Evolutionary conservation across 176 grass and related monocot genomes (phyloP), one percentile per base, ranked within the genome.

Genomic region (Avena sativa): DNA sequence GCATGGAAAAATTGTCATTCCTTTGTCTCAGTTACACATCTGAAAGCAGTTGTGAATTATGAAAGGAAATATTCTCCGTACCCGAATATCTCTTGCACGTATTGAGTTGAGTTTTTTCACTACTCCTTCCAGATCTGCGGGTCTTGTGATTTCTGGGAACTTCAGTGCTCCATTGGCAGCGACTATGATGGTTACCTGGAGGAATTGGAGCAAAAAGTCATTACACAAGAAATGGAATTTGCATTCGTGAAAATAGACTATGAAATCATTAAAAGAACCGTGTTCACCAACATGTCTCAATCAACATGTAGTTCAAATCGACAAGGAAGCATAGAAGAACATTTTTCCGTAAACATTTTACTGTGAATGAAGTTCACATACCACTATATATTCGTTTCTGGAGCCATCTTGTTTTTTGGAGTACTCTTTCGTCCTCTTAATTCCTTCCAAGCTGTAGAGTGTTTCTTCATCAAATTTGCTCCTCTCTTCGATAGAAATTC

Each of bases 381-480:
- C 88, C 88, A 76, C 88, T 69, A 86, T 81, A 46, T 89, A 89
- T 47, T 89, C 79, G 17, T 90, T 90, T 61, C 44, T 82, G 52
- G 19, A 78, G 40, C 83, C 88, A 86, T 90, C 88, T n/a, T 20
- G 53, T 59, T 86, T 90, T 71, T 17, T 78, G 3, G 71, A 90
- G 79, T 90, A 86, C n/a, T 12, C 25, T 86, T 82, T 90, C 20
- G 68, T 82, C 76, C 28, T 86, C 79, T 86, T 90, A 43, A 90
- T 86, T 38, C 88, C 83, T 11, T 86, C 83, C 78, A 90, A 9
- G 7, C 81, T 82, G n/a, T 69, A 78, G 2, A 90, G 83, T n/a
- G 88, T 82, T 89, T 89, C 76, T 76, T 90, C 79, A 46, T 90
- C 71, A 77, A 90, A 90, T 51, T 85, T 90, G n/a, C 71, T 82